Evolutionary conservation across 2,329 filamentous ascomycete species (phyloP).

Genomic region (Penicillium nordicum): DNA sequence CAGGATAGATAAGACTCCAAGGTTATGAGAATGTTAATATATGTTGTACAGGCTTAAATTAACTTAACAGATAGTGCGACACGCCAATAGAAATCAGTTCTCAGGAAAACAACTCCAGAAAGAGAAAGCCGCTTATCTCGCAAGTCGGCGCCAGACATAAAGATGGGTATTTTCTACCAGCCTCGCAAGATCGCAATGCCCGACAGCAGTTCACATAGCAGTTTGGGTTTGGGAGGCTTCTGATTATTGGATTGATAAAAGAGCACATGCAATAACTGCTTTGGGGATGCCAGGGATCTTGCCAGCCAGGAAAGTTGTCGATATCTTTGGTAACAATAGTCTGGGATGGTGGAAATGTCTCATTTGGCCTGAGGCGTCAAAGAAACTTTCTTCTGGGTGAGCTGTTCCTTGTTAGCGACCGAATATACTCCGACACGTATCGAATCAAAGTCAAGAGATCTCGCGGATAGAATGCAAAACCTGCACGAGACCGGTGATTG

Average conservation of each 20-base stretch:
- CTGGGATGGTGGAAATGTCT: background rate
- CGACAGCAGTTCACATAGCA: background rate
- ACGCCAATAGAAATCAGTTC: background rate
- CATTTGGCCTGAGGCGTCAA: background rate
- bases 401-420: conserved; percentile 1
- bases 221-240: background rate
- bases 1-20: background rate
- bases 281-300: background rate
- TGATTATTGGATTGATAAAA: background rate
- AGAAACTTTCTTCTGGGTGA: conserved; percentile 9
- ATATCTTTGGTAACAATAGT: background rate
- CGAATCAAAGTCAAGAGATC: background rate
- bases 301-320: background rate
- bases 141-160: background rate
- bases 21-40: background rate
- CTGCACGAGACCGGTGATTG: background rate
- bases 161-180: background rate
- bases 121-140: background rate
- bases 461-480: background rate
- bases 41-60: background rate
- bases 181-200: background rate
- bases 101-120: background rate
- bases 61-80: background rate
- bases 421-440: background rate
- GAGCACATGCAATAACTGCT: background rate